phyloP scores from a whole-genome alignment of 345 rosid genomes.

The Streptanthus diversifolius region DNA sequence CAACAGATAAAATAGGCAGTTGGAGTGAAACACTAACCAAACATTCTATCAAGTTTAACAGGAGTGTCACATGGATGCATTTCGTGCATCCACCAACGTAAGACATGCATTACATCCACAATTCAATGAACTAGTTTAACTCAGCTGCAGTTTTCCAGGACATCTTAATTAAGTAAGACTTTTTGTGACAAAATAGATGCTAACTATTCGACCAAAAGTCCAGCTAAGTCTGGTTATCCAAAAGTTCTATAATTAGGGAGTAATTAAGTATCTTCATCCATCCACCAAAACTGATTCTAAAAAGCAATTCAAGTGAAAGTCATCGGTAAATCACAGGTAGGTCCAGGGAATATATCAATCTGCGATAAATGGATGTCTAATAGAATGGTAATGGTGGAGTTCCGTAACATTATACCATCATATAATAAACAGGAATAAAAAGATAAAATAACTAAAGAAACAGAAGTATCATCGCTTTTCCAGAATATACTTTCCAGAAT shows the following conservation, averaged over 20 bases:
- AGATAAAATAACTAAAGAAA: not conserved
- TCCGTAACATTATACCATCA: not conserved
- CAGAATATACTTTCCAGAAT: not conserved
- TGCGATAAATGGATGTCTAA: not conserved
- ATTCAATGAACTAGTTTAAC: not conserved
- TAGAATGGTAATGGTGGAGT: not conserved
- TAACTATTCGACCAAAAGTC: constrained; percentile 10
- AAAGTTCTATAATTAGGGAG: not conserved
- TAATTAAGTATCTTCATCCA: constrained; percentile 3
- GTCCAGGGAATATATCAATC: constrained; percentile 5
- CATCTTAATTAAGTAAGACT: constrained; percentile 7
- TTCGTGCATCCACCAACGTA: constrained; percentile 10
- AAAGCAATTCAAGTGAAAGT: constrained; percentile 1
- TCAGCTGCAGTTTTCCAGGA: constrained; percentile 10
- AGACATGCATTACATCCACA: constrained; percentile 11
- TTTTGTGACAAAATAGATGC: constrained; percentile 5
- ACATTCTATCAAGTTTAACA: constrained; percentile 18
- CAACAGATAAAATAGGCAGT: not conserved
- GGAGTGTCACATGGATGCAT: not conserved
- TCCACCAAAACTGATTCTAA: not conserved
- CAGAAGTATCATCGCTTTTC: not conserved
- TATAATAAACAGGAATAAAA: not conserved
- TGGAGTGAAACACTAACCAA: constrained; percentile 9
- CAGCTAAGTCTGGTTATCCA: constrained; percentile 11
- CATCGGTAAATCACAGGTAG: not conserved